Evolutionary conservation across 2,329 filamentous ascomycete genomes (phyloP), one percentile per base, ranked within the genome.

Genomic region (Fusarium ambrosium): DNA sequence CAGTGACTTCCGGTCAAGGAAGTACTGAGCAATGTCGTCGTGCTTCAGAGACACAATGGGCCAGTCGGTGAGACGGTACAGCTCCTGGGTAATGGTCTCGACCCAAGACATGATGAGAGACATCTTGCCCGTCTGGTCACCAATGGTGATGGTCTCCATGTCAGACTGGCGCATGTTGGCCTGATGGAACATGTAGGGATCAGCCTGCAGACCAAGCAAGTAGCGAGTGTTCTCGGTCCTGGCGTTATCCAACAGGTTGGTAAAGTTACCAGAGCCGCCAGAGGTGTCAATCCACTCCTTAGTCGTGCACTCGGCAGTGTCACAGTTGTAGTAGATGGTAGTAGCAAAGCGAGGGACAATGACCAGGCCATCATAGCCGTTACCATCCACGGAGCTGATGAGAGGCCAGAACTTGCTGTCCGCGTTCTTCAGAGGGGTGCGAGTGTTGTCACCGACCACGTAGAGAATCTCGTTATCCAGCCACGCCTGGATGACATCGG

Each of bases 101-200:
- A 72, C 72, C 72, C 72, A 74, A 2, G 65, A 55, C 37, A 66
- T 74, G 32, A 74, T 71, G 1, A 74, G 56, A 0, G 72, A 74
- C 72, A 74, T 74, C 6, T 39, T 51, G 6, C 70, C 68, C 0
- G 70, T 74, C 45, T 74, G 66, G 20, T 51, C 55, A 22, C 72
- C 72, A n/a, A 74, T 53, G 6, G 70, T 74, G 5, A 66, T 65
- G 11, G 69, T 7, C 2, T 62, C 64, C 20, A 74, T 70, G 18
- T 66, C 58, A 4, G 24, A 48, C 22, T 62, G 64, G 6, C 69
- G 55, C 72, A 74, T 74, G 56, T 74, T 74, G 51, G 72, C 72
- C 63, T 74, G 72, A 32, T 74, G 72, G 60, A 74, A 74, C 72
- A 74, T 74, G 68, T 73, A 74, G n/a, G 68, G 68, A 29, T 74